Evolutionary conservation across 2,329 filamentous ascomycete species (phyloP).

Genomic region (Xylariales sp.): DNA sequence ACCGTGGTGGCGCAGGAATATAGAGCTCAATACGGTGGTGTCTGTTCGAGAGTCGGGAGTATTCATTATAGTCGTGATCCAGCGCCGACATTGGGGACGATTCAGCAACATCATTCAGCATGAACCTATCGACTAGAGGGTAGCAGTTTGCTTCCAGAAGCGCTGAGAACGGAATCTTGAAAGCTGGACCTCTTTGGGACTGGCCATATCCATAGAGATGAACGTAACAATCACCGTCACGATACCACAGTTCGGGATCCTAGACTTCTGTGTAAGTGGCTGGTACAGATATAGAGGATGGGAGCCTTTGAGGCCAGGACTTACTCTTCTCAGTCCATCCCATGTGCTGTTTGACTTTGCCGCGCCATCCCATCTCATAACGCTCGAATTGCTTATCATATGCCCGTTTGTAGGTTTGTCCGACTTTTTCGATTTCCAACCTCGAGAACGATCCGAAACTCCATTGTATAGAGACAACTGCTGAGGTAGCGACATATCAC

Average conservation of each 20-base stretch:
- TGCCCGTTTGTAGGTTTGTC: constrained; percentile 26
- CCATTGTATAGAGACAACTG: constrained; percentile 27
- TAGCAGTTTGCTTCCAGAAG: constrained; percentile 55
- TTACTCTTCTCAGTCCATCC: constrained; percentile 44
- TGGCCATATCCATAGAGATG: constrained; percentile 64
- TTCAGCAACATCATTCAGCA: constrained; percentile 28
- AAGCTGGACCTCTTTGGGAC: constrained; percentile 61
- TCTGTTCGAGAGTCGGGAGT: constrained; percentile 10
- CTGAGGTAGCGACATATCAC: constrained; percentile 12
- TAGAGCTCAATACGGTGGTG: constrained; percentile 59
- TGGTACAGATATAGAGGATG: neutral
- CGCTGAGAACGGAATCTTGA: constrained; percentile 56
- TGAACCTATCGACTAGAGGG: constrained; percentile 52
- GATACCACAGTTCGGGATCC: constrained; percentile 69
- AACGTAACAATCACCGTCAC: constrained; percentile 64
- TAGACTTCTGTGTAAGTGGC: constrained; percentile 28
- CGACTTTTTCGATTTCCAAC: constrained; percentile 31
- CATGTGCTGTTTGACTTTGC: constrained; percentile 38
- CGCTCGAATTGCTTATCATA: constrained; percentile 19
- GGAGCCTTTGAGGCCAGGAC: constrained; percentile 14
- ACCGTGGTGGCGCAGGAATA: constrained; percentile 58
- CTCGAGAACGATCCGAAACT: constrained; percentile 27
- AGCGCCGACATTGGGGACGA: constrained; percentile 23
- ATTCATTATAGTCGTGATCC: constrained; percentile 13
- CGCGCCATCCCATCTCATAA: constrained; percentile 49